Conservation (phyloP, 768 basidiomycete genomes). For the Suillus paluster region DNA sequence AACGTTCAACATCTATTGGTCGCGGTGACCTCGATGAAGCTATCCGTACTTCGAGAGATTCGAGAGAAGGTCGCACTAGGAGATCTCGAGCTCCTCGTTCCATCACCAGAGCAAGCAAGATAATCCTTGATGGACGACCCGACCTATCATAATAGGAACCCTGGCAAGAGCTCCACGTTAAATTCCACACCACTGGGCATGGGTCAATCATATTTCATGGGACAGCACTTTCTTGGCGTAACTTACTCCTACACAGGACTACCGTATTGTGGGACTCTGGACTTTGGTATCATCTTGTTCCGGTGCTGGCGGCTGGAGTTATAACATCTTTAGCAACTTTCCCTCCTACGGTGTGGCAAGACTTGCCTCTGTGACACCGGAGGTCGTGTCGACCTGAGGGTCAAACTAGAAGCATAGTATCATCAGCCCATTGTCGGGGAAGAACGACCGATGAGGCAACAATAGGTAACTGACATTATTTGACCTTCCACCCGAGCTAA, state of each 20-base stretch:
- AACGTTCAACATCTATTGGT: constrained; percentile 59
- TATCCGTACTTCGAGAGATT: constrained; percentile 80
- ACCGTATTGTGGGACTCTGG: background rate
- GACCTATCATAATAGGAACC: constrained; percentile 13
- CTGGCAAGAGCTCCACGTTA: background rate
- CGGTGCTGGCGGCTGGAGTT: background rate
- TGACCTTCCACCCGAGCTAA: background rate
- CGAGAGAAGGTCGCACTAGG: constrained; percentile 63
- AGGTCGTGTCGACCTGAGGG: background rate
- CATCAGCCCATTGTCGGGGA: background rate
- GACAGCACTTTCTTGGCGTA: too few relatives aligned
- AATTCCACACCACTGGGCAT: too few relatives aligned
- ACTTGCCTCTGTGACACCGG: background rate
- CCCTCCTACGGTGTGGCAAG: too few relatives aligned
- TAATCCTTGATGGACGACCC: constrained; percentile 32
- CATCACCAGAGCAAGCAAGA: constrained; percentile 23
- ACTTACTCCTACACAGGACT: too few relatives aligned
- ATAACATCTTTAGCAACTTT: background rate
- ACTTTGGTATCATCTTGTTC: background rate
- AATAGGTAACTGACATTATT: too few relatives aligned
- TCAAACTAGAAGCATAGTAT: background rate
- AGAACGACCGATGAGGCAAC: background rate
- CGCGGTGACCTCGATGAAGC: constrained; percentile 85
- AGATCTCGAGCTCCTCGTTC: constrained; percentile 19
- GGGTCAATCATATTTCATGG: too few relatives aligned